These are phyloP conservation scores for Wickerhamomyces bisporus DNA, from an alignment of 805 yeast genomes.

Conservation along the genomic window DNA sequence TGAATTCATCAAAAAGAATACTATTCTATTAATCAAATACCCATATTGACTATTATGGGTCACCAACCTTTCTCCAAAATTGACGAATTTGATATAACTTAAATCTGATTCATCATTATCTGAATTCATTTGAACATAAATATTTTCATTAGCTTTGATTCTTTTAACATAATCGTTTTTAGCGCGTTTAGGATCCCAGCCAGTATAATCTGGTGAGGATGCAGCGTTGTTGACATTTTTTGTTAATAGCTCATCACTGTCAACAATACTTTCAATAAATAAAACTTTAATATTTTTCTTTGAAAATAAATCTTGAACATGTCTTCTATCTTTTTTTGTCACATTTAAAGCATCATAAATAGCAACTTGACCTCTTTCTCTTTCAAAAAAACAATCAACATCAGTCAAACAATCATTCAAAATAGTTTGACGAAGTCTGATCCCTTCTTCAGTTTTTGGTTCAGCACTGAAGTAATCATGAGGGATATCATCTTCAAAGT, in stretches of 20 bases:
- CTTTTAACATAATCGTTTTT: slow-evolving; percentile 71
- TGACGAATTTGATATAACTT: slow-evolving; percentile 78
- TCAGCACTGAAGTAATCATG: slow-evolving; percentile 62
- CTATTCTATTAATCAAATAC: slow-evolving; percentile 84
- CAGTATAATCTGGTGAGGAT: slow-evolving; percentile 79
- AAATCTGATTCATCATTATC: slow-evolving; percentile 42
- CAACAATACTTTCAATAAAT: slow-evolving; percentile 84
- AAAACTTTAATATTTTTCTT: slow-evolving; percentile 65
- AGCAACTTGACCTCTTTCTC: slow-evolving; percentile 87
- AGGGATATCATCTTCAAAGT: slow-evolving; percentile 46
- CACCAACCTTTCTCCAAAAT: slow-evolving; percentile 82
- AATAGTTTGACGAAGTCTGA: slow-evolving; percentile 50
- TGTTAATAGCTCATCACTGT: slow-evolving; percentile 61
- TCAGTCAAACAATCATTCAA: slow-evolving; percentile 63
- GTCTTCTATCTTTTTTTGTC: slow-evolving; percentile 57
- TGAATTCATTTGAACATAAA: slow-evolving; percentile 64
- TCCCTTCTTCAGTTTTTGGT: slow-evolving; percentile 43
- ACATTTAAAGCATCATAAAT: slow-evolving; percentile 96
- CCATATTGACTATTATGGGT: slow-evolving; percentile 82
- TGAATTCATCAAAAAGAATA: slow-evolving; percentile 87
- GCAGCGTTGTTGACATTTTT: slow-evolving; percentile 82
- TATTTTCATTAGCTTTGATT: slow-evolving; percentile 59
- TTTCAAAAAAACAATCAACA: slow-evolving; percentile 62
- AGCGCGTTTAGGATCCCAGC: slow-evolving; percentile 73
- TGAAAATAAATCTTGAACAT: slow-evolving; percentile 49